Conservation (phyloP, 441 rosid genomes). For the Kokia cookei region DNA sequence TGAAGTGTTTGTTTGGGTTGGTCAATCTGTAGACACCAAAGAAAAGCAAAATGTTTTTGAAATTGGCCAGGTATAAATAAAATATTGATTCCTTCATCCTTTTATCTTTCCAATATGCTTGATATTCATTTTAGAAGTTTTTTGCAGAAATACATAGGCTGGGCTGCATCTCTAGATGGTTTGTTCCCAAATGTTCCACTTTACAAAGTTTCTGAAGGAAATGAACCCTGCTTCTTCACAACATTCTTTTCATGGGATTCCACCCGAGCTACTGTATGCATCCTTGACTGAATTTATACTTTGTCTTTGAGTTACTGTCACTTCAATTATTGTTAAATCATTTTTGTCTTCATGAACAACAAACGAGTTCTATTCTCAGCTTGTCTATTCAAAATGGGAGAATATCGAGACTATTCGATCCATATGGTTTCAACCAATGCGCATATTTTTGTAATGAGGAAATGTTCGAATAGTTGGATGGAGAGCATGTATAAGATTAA, state of each 20-base stretch:
- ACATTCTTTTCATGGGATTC: slow-evolving; percentile 89
- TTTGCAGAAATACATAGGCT: slow-evolving; percentile 75
- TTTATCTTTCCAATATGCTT: not conserved
- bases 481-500: not conserved
- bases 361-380: not conserved
- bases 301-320: slow-evolving; percentile 6
- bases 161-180: slow-evolving; percentile 78
- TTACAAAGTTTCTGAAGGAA: slow-evolving; percentile 90
- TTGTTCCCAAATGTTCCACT: slow-evolving; percentile 78
- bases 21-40: slow-evolving; percentile 75
- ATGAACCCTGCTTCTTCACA: slow-evolving; percentile 93
- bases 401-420: not conserved
- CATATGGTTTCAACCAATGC: not conserved
- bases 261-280: slow-evolving; percentile 66
- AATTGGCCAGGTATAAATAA: slow-evolving; percentile 72
- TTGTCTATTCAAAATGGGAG: slow-evolving; percentile 2
- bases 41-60: slow-evolving; percentile 93
- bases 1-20: slow-evolving; percentile 98
- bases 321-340: not conserved
- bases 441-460: not conserved
- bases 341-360: not conserved
- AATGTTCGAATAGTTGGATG: not conserved
- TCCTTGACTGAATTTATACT: slow-evolving; percentile 4
- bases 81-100: not conserved
- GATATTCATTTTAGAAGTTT: slow-evolving; percentile 20